Evolutionary conservation across 371 early-diverging fungal species (phyloP).

Genomic region (Mucor irregularis): DNA sequence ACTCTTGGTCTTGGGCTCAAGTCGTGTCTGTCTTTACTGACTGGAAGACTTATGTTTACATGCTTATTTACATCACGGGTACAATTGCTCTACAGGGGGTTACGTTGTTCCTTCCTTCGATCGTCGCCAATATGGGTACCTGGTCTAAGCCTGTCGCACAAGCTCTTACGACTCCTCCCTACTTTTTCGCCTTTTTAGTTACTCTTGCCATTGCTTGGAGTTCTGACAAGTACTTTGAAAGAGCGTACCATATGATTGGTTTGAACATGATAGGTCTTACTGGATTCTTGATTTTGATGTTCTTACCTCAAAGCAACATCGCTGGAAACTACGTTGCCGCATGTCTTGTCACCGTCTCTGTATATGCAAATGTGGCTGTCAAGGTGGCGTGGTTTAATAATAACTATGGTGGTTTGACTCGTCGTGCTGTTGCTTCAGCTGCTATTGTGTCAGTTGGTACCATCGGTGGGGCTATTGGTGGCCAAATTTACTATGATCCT

Average conservation of each 20-base stretch:
- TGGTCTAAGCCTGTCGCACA: constrained; percentile 41
- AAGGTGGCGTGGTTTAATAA: constrained; percentile 43
- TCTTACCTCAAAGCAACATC: constrained; percentile 15
- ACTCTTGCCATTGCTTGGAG: constrained; percentile 32
- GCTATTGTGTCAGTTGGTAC: constrained; percentile 38
- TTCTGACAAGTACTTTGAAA: constrained; percentile 31
- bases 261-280: constrained; percentile 21
- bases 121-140: constrained; percentile 32
- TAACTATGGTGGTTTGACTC: constrained; percentile 40
- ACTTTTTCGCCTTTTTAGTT: constrained; percentile 24
- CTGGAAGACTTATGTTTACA: constrained; percentile 41
- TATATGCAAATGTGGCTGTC: constrained; percentile 40
- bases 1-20: constrained; percentile 47
- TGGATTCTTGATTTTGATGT: constrained; percentile 36
- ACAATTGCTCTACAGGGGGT: constrained; percentile 45
- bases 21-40: constrained; percentile 41
- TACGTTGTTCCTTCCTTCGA: constrained; percentile 38
- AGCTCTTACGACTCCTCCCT: constrained; percentile 41
- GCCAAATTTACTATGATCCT: constrained; percentile 39
- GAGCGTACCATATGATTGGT: constrained; percentile 33
- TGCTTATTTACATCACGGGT: constrained; percentile 40
- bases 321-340: constrained; percentile 29
- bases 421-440: constrained; percentile 41
- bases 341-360: constrained; percentile 28
- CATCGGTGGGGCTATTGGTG: constrained; percentile 40